These are phyloP conservation scores for Yamadazyma kitorensis DNA, from an alignment of 805 yeast genomes.

Conservation along the genomic window DNA sequence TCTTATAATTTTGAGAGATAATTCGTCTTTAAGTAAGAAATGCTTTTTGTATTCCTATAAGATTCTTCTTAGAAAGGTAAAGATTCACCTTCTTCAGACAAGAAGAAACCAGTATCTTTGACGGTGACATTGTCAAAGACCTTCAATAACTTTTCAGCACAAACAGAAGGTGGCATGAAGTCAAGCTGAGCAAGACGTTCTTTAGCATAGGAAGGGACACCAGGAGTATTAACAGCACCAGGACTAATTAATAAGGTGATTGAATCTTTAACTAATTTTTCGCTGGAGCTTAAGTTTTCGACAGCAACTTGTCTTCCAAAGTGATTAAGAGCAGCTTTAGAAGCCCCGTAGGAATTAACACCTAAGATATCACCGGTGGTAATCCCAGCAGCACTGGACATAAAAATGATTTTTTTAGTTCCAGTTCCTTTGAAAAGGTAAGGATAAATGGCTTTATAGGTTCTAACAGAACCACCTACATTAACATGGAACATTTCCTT, in stretches of 20 bases:
- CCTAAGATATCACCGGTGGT: not conserved
- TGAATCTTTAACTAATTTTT: conserved; percentile 1
- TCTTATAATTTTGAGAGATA: too few relatives aligned
- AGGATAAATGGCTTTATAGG: conserved; percentile 7
- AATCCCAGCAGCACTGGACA: not conserved
- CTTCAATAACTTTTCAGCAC: conserved; percentile 7
- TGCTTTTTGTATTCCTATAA: too few relatives aligned
- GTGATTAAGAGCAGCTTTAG: conserved; percentile 37
- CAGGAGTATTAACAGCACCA: conserved; percentile 34
- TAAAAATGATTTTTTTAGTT: conserved; percentile 1
- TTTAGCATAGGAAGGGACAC: too few relatives aligned
- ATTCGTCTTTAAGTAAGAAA: too few relatives aligned
- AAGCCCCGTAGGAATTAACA: conserved; percentile 25
- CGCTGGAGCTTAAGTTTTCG: conserved; percentile 12
- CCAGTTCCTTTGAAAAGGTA: conserved; percentile 8
- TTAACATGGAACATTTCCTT: conserved; percentile 4
- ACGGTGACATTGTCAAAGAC: conserved; percentile 3
- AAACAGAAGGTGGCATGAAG: too few relatives aligned
- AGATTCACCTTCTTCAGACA: conserved; percentile 3
- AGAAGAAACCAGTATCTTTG: conserved; percentile 8
- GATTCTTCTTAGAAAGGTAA: too few relatives aligned
- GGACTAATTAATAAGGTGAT: conserved; percentile 30
- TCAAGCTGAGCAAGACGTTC: too few relatives aligned
- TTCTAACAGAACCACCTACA: conserved; percentile 7
- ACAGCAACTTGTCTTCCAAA: conserved; percentile 22